phyloP scores from a whole-genome alignment of 2,329 filamentous ascomycete genomes.

The Colletotrichum sp. region DNA sequence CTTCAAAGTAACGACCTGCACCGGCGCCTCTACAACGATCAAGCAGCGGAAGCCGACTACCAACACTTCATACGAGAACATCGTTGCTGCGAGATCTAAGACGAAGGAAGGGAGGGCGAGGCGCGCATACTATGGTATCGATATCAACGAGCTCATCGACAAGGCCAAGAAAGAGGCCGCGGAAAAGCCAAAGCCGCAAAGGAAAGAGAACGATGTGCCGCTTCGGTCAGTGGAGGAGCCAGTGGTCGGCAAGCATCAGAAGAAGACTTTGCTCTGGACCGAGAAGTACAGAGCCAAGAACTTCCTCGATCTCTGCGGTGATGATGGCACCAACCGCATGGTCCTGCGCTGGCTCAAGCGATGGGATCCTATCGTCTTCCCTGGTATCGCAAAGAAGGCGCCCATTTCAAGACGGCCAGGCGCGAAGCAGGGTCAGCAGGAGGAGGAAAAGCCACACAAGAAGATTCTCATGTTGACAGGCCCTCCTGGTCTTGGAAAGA shows the following conservation, averaged over 20 bases:
- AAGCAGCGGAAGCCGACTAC: slow-evolving; percentile 54
- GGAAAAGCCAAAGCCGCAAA: slow-evolving; percentile 27
- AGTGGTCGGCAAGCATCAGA: slow-evolving; percentile 41
- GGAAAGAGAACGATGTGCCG: slow-evolving; percentile 33
- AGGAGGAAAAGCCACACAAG: slow-evolving; percentile 76
- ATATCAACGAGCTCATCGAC: slow-evolving; percentile 84
- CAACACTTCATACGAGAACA: slow-evolving; percentile 64
- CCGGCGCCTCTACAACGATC: slow-evolving; percentile 62
- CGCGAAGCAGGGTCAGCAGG: slow-evolving; percentile 41
- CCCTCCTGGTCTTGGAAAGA: slow-evolving; percentile 93
- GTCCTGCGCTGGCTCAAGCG: slow-evolving; percentile 93
- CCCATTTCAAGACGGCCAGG: slow-evolving; percentile 47
- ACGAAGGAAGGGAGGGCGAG: slow-evolving; percentile 72
- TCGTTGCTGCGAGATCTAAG: slow-evolving; percentile 71
- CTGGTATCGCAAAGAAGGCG: slow-evolving; percentile 69
- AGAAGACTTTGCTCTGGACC: slow-evolving; percentile 79
- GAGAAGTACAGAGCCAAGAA: slow-evolving; percentile 94
- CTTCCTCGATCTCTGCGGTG: slow-evolving; percentile 92
- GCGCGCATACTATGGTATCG: slow-evolving; percentile 87
- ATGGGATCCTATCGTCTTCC: slow-evolving; percentile 94
- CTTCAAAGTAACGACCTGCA: slow-evolving; percentile 57
- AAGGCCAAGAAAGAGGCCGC: slow-evolving; percentile 68
- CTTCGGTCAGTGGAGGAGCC: slow-evolving; percentile 48
- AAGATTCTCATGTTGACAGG: slow-evolving; percentile 93
- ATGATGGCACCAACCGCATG: slow-evolving; percentile 89